phyloP scores from a whole-genome alignment of 805 yeast genomes.

The Lachancea fermentati region DNA sequence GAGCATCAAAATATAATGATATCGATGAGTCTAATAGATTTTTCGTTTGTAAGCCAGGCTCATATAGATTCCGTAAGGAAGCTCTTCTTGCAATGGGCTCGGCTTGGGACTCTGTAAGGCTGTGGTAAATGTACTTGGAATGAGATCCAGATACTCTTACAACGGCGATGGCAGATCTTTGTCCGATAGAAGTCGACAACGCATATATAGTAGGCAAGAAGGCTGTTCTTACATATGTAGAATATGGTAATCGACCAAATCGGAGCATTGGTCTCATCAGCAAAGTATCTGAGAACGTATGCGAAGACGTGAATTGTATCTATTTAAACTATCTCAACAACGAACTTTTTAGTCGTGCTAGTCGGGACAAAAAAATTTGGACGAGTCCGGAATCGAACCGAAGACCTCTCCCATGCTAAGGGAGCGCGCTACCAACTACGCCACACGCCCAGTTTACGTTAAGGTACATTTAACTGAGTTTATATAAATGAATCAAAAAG shows the following conservation, averaged over 20 bases:
- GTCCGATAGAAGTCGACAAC: constrained; percentile 71
- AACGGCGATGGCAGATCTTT: constrained; percentile 78
- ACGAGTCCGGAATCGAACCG: constrained; percentile 78
- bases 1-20: constrained; percentile 60
- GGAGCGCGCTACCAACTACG: constrained; percentile 81
- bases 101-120: constrained; percentile 38
- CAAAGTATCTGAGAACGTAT: too few relatives aligned
- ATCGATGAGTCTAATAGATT: constrained; percentile 71
- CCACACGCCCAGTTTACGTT: constrained; percentile 65
- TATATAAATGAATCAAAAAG: too few relatives aligned
- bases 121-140: constrained; percentile 39
- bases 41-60: constrained; percentile 28
- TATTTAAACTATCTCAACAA: too few relatives aligned
- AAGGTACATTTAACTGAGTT: too few relatives aligned
- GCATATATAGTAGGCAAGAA: constrained; percentile 76
- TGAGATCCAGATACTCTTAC: constrained; percentile 76
- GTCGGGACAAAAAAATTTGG: constrained; percentile 34
- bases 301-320: too few relatives aligned
- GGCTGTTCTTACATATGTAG: constrained; percentile 7
- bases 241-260: constrained; percentile 1
- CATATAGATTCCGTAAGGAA: constrained; percentile 50
- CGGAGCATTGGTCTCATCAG: too few relatives aligned
- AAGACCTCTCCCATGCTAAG: constrained; percentile 78
- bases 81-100: constrained; percentile 50
- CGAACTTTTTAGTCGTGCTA: background rate